Conservation (phyloP, 2,329 filamentous ascomycete genomes). For the Alternaria longipes region DNA sequence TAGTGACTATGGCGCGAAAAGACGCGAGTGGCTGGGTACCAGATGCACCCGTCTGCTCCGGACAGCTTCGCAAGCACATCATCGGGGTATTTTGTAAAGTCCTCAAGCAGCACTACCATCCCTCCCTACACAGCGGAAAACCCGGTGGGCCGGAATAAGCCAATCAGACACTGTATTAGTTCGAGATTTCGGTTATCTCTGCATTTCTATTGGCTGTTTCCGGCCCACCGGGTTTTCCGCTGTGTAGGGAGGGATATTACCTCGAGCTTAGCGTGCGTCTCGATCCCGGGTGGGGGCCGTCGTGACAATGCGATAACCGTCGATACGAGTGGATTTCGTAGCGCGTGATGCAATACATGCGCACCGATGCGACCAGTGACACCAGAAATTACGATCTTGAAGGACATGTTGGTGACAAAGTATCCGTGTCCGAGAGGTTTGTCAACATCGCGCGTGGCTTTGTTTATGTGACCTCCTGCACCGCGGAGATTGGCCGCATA, state of each 20-base stretch:
- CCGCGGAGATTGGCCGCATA: conserved; percentile 29
- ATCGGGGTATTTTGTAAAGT: conserved; percentile 25
- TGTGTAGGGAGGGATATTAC: no score
- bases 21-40: conserved; percentile 13
- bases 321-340: conserved; percentile 20
- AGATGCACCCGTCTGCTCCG: conserved; percentile 27
- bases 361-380: conserved; percentile 23
- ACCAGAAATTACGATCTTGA: conserved; percentile 24
- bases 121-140: no score
- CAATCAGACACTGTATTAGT: no score
- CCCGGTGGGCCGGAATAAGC: no score
- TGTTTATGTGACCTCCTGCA: conserved; percentile 20
- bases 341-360: conserved; percentile 20
- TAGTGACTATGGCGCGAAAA: conserved; percentile 8
- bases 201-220: no score
- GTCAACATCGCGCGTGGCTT: conserved; percentile 9
- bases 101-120: conserved; percentile 26
- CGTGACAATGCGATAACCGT: conserved; percentile 25
- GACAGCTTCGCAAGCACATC: conserved; percentile 23
- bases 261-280: conserved; percentile 17
- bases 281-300: conserved; percentile 19
- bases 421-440: conserved; percentile 1
- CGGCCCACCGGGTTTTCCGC: no score
- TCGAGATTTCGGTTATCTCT: no score
- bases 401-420: conserved; percentile 20